Percentiles rank a stretch among this genome's conserved stretches.
These are phyloP conservation scores for Colletotrichum sp. DNA, from an alignment of 2,329 filamentous ascomycete genomes.

Conservation along the genomic window DNA sequence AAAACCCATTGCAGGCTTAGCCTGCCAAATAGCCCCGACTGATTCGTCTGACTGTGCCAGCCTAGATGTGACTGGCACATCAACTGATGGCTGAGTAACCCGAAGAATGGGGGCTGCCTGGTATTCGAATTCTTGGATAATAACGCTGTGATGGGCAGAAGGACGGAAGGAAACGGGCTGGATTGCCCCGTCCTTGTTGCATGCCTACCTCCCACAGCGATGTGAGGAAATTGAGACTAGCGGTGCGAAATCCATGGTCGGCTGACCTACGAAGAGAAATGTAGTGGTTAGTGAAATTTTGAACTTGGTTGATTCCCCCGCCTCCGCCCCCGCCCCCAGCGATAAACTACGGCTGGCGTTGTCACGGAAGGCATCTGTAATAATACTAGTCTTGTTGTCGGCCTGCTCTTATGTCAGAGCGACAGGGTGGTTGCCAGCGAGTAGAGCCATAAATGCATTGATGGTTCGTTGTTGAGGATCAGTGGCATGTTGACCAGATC, in stretches of 20 bases:
- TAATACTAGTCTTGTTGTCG: neutral
- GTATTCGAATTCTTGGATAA: neutral
- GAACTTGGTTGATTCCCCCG: neutral
- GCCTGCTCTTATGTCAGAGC: too few relatives aligned
- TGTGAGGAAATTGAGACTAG: neutral
- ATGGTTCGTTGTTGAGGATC: too few relatives aligned
- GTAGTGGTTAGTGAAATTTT: too few relatives aligned
- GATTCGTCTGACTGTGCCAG: neutral
- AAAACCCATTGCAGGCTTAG: neutral
- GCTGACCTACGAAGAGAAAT: too few relatives aligned
- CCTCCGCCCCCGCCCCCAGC: neutral
- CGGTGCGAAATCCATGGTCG: too few relatives aligned
- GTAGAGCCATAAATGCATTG: too few relatives aligned
- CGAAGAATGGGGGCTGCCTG: neutral
- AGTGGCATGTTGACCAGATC: too few relatives aligned
- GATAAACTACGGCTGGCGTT: neutral
- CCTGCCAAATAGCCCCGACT: neutral
- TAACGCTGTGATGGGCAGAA: neutral
- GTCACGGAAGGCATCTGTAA: neutral
- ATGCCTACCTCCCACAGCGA: too few relatives aligned
- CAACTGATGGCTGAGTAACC: neutral
- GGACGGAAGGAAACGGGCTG: neutral
- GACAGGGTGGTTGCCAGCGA: too few relatives aligned
- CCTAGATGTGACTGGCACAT: neutral
- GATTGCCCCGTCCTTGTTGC: too few relatives aligned